These are phyloP conservation scores for Zanthoxylum bungeanum DNA, from an alignment of 345 rosid genomes.

Conservation along the genomic window DNA sequence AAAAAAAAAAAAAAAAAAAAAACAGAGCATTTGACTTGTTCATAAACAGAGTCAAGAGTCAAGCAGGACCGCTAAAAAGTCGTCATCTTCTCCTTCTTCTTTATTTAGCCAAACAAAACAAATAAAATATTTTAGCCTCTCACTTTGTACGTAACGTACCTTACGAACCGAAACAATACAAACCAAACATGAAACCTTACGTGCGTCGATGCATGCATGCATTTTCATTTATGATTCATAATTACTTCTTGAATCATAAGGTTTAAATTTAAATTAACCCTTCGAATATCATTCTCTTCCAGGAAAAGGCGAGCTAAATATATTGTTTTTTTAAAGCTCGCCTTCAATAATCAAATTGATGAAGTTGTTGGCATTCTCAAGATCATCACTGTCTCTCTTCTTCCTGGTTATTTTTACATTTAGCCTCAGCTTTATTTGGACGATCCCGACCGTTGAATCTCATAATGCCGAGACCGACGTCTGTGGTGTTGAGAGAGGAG, in stretches of 20 bases:
- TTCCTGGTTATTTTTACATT: neutral
- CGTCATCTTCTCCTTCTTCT: too few species aligned
- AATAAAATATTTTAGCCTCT: neutral
- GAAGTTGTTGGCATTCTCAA: neutral
- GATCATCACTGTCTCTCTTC: neutral
- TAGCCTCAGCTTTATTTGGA: neutral
- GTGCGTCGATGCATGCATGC: neutral
- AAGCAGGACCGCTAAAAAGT: neutral
- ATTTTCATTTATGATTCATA: neutral
- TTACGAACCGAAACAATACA: neutral
- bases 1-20: neutral
- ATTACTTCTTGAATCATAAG: neutral
- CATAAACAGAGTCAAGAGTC: neutral
- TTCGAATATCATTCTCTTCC: neutral
- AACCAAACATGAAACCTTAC: too few species aligned
- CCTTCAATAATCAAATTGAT: neutral
- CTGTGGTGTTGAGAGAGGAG: neutral
- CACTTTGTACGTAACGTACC: neutral
- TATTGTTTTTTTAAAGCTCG: neutral
- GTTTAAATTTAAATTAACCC: too few species aligned
- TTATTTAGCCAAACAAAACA: neutral
- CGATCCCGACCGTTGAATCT: neutral
- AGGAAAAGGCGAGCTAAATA: slow-evolving; percentile 4
- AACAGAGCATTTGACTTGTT: neutral
- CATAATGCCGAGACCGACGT: neutral